A percentile compares a stretch with the other conserved stretches of the same genome.
Evolutionary conservation across 139 green algal species (phyloP).

Genomic region (Trebouxia sp.): DNA sequence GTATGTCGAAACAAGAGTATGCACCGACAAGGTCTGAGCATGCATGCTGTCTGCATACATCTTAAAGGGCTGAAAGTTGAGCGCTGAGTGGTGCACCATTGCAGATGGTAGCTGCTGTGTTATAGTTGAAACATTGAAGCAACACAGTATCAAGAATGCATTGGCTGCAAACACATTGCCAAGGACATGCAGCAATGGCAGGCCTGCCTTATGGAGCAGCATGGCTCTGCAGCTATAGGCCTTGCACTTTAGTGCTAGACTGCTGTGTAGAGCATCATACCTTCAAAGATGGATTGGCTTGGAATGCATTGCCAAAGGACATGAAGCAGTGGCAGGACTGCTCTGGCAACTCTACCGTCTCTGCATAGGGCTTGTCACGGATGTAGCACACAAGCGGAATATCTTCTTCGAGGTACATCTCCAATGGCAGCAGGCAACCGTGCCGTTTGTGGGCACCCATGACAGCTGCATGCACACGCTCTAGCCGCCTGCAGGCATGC

Average conservation of each 20-base stretch:
- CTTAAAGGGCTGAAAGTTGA: too few species aligned
- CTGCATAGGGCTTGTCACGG: constrained; percentile 21
- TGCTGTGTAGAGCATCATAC: not conserved
- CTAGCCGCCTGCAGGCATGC: not conserved
- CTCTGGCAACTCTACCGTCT: constrained; percentile 54
- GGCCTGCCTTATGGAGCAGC: not conserved
- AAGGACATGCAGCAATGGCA: not conserved
- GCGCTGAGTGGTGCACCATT: too few species aligned
- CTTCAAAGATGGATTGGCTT: constrained; percentile 14
- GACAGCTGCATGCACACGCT: constrained; percentile 43
- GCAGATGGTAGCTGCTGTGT: too few species aligned
- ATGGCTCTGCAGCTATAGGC: not conserved
- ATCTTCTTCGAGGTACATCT: constrained; percentile 50
- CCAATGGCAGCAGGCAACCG: constrained; percentile 50
- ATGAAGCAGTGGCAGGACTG: constrained; percentile 49
- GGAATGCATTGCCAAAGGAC: constrained; percentile 33
- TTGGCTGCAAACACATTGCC: not conserved
- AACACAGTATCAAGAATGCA: not conserved
- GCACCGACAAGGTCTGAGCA: too few species aligned
- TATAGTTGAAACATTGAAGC: too few species aligned
- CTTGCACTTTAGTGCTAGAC: not conserved
- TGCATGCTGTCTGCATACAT: too few species aligned
- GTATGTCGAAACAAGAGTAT: too few species aligned
- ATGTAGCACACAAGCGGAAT: constrained; percentile 42
- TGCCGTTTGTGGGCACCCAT: constrained; percentile 39